Evolutionary conservation across 257 asterid genomes (phyloP).

Genomic region (Primulina eburnea): DNA sequence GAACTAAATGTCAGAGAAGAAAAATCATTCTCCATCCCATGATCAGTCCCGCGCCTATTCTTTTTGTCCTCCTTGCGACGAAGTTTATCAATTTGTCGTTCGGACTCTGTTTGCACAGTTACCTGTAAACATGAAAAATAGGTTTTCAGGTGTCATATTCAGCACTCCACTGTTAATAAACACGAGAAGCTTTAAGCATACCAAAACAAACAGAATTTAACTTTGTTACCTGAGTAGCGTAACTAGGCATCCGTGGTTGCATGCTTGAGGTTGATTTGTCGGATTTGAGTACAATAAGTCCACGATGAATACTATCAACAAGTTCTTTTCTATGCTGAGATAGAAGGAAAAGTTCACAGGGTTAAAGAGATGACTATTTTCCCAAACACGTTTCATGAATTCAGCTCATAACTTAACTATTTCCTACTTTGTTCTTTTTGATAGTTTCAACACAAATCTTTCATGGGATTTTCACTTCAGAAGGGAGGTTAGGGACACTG

Average conservation of each 20-base stretch:
- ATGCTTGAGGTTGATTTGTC: slow-evolving; percentile 63
- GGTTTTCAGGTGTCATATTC: slow-evolving; percentile 22
- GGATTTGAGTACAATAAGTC: slow-evolving; percentile 69
- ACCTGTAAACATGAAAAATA: slow-evolving; percentile 44
- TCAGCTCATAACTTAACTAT: too few relatives aligned
- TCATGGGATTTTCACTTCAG: too few relatives aligned
- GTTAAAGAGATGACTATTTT: slow-evolving; percentile 10
- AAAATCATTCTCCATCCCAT: slow-evolving; percentile 63
- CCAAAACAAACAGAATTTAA: slow-evolving; percentile 13
- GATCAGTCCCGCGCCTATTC: slow-evolving; percentile 75
- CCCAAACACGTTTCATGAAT: slow-evolving; percentile 9
- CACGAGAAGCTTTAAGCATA: slow-evolving; percentile 4
- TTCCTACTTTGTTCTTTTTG: too few relatives aligned
- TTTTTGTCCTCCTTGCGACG: slow-evolving; percentile 94
- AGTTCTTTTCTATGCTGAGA: slow-evolving; percentile 89
- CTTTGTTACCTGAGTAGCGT: slow-evolving; percentile 82
- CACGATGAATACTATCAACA: slow-evolving; percentile 77
- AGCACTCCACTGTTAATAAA: slow-evolving; percentile 21
- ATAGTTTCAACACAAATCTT: too few relatives aligned
- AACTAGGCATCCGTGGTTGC: slow-evolving; percentile 79
- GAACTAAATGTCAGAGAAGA: slow-evolving; percentile 69
- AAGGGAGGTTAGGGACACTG: too few relatives aligned
- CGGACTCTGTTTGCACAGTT: slow-evolving; percentile 94
- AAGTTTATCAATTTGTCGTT: slow-evolving; percentile 79
- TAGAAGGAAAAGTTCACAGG: slow-evolving; percentile 12